Conservation (phyloP, 2,329 filamentous ascomycete species). For the Annulohypoxylon truncatum region DNA sequence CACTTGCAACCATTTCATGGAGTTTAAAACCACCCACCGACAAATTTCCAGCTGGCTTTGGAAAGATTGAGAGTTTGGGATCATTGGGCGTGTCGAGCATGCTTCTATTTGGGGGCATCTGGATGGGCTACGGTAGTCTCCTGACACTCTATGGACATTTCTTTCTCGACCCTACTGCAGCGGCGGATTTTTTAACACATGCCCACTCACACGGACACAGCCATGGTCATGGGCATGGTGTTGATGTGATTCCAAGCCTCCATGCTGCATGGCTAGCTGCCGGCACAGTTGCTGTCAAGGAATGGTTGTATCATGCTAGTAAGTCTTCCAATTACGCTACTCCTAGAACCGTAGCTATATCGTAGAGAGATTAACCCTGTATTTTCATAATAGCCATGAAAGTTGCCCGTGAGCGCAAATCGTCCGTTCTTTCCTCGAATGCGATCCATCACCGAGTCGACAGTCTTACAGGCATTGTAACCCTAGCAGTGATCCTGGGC, state of each 20-base stretch:
- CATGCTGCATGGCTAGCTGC: constrained; percentile 95
- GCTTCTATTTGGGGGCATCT: constrained; percentile 86
- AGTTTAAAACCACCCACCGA: constrained; percentile 86
- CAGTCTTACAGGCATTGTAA: constrained; percentile 93
- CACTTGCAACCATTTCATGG: constrained; percentile 93
- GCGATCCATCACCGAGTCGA: constrained; percentile 97
- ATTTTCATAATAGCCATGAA: constrained; percentile 78
- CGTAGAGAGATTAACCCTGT: constrained; percentile 44
- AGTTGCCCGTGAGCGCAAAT: constrained; percentile 92
- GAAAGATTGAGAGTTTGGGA: constrained; percentile 97
- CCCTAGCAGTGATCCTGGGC: constrained; percentile 86
- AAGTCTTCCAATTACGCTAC: constrained; percentile 57
- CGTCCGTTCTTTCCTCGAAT: constrained; percentile 94
- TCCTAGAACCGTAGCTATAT: background rate
- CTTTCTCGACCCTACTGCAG: constrained; percentile 71
- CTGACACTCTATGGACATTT: constrained; percentile 78
- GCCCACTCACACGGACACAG: constrained; percentile 65
- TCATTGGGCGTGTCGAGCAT: constrained; percentile 93
- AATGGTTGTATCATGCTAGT: constrained; percentile 98
- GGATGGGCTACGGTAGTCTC: constrained; percentile 87
- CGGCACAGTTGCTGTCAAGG: constrained; percentile 91
- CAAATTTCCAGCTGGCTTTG: constrained; percentile 89
- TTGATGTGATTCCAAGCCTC: constrained; percentile 78
- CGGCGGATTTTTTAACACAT: constrained; percentile 64
- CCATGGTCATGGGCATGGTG: constrained; percentile 71